Evolutionary conservation across 805 yeast genomes (phyloP), one percentile per base, ranked within the genome.

Genomic region (Candida silvatica): DNA sequence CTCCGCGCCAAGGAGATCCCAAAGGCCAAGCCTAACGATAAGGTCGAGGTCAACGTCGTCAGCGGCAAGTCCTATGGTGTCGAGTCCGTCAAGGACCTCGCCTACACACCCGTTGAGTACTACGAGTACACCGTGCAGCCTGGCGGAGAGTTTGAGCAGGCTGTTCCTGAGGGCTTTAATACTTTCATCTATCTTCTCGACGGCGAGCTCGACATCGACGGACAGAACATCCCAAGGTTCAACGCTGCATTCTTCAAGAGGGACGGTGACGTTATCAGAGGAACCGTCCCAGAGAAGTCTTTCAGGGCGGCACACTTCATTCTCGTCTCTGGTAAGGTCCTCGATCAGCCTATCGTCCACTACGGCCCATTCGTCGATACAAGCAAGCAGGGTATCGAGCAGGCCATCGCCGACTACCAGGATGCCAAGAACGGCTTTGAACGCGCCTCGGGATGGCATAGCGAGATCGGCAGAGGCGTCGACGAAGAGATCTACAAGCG

Each of bases 281-380:
- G 86, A 29, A 56, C 58, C 16, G 68, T 64, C 17, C 11, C 7
- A 22, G 69, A 72, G n/a, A 67, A 56, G 17, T 45, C 50, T 16
- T 65, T 67, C 7, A 60, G 62, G 25, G 64, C 61, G 23, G 60
- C 85, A 2, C 76, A 79, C 45, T 77, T 85, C 49, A 77, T 80
- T 4, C 43, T 85, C n/a, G 64, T 85, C 42, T 92, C 86, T 20
- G 95, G 95, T 38, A 58, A 81, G 52, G 69, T 71, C 16, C 61
- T 84, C 37, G 71, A 83, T 45, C 95, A 86, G 61, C 72, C 75
- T n/a, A 67, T 81, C 37, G 81, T 84, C 22, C 95, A 87, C 52
- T 80, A 86, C 52, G 96, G 96, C n/a, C 96, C 96, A 11, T 88
- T 87, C 52, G 96, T 87, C 15, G 90, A 83, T 41, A 72, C 82